Evolutionary conservation across 176 grass and related monocot genomes (phyloP).

Genomic region (Echinochloa phyllopogon): DNA sequence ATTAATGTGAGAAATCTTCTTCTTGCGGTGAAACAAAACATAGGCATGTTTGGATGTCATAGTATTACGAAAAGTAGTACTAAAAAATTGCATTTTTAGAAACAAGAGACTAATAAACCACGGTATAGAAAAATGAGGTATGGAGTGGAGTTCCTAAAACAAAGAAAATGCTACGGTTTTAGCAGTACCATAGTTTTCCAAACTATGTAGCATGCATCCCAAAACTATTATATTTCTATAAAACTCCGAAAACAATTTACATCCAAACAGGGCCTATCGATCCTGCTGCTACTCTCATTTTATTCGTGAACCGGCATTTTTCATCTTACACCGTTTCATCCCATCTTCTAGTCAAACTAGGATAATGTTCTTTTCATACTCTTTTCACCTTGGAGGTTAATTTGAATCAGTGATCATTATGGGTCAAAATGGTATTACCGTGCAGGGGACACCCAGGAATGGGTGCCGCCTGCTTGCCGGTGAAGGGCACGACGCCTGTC

Average conservation of each 20-base stretch:
- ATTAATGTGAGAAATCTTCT: neutral
- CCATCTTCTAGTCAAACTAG: neutral
- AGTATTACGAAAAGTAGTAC: too few species aligned
- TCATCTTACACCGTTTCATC: neutral
- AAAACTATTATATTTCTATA: too few species aligned
- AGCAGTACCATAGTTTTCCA: too few species aligned
- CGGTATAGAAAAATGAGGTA: too few species aligned
- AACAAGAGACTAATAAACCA: too few species aligned
- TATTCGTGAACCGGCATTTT: neutral
- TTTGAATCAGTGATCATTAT: neutral
- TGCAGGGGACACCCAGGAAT: neutral
- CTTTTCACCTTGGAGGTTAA: neutral
- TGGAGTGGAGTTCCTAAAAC: too few species aligned
- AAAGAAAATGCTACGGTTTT: too few species aligned
- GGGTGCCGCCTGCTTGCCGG: neutral
- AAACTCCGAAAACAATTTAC: too few species aligned
- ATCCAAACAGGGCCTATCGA: neutral
- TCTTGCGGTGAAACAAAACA: neutral
- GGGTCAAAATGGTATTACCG: neutral
- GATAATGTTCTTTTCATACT: neutral
- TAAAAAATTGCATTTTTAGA: too few species aligned
- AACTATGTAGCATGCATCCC: too few species aligned
- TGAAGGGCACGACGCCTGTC: slow-evolving; percentile 9
- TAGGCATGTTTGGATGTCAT: too few species aligned
- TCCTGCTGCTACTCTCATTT: neutral